Conservation (phyloP, 164 flowering plant genomes). For the Tinospora cordifolia region DNA sequence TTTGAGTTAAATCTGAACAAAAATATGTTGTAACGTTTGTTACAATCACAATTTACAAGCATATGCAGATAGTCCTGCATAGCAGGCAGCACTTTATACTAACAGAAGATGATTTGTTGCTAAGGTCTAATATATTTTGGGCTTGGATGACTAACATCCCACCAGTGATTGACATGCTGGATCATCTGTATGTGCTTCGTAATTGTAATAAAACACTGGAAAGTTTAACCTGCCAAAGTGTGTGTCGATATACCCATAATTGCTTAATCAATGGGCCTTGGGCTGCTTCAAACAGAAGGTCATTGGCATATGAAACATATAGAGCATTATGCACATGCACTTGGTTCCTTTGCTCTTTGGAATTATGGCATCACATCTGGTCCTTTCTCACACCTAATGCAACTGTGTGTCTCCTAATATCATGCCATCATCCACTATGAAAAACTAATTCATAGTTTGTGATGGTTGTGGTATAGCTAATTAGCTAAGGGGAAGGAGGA, state of each 20-base stretch:
- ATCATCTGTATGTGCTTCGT: not conserved
- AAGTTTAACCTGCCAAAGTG: not conserved
- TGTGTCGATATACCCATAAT: not conserved
- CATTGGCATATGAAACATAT: not conserved
- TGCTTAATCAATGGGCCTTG: not conserved
- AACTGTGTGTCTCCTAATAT: too few species aligned
- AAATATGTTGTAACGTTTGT: not conserved
- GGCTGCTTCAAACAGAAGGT: not conserved
- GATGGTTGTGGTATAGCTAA: too few species aligned
- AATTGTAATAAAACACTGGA: not conserved
- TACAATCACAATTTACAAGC: not conserved
- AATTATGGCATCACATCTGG: not conserved
- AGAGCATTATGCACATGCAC: not conserved
- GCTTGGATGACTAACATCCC: not conserved
- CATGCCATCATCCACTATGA: too few species aligned
- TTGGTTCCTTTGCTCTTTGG: not conserved
- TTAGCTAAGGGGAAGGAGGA: too few species aligned
- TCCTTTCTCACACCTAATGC: too few species aligned
- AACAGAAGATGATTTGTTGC: not conserved
- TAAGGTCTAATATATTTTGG: not conserved
- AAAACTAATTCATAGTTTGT: too few species aligned
- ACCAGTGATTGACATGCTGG: not conserved
- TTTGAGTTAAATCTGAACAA: not conserved
- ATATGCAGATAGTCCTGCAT: not conserved
- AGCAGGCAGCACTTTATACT: not conserved